Conservation (phyloP, 2,329 filamentous ascomycete species). For the Fusarium palustre region DNA sequence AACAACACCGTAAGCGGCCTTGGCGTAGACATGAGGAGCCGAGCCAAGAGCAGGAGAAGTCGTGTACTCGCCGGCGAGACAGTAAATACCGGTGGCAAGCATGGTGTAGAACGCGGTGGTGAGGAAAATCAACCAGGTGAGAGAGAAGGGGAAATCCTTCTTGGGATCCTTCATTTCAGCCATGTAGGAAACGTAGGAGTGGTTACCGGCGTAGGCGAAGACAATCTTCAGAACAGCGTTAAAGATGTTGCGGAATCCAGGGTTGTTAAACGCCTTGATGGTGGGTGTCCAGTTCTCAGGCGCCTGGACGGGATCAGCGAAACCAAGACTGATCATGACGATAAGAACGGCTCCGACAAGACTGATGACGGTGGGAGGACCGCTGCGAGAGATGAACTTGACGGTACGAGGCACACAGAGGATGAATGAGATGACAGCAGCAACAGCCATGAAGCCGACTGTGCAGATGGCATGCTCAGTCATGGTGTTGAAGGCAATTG, state of each 20-base stretch:
- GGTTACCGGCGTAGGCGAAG: slow-evolving; percentile 41
- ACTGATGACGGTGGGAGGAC: slow-evolving; percentile 13
- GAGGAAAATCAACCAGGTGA: slow-evolving; percentile 21
- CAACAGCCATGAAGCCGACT: slow-evolving; percentile 19
- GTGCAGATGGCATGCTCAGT: slow-evolving; percentile 22
- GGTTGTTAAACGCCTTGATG: slow-evolving; percentile 16
- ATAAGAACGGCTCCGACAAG: slow-evolving; percentile 18
- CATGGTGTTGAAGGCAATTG: slow-evolving; percentile 28
- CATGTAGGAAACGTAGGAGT: slow-evolving; percentile 41
- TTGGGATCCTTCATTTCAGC: slow-evolving; percentile 40
- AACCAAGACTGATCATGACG: slow-evolving; percentile 28
- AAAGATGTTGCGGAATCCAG: slow-evolving; percentile 30
- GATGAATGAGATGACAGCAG: slow-evolving; percentile 8
- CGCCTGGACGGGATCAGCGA: slow-evolving; percentile 3
- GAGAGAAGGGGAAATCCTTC: slow-evolving; percentile 34
- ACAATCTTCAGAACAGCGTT: slow-evolving; percentile 31
- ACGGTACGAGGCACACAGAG: slow-evolving; percentile 21
- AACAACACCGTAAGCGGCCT: slow-evolving; percentile 40
- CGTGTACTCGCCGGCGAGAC: slow-evolving; percentile 36
- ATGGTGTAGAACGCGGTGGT: slow-evolving; percentile 33
- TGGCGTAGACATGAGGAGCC: slow-evolving; percentile 30
- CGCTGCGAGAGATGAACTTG: slow-evolving; percentile 28
- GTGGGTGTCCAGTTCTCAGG: slow-evolving; percentile 14
- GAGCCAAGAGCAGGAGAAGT: slow-evolving; percentile 37
- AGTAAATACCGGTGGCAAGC: slow-evolving; percentile 38